Conservation (phyloP, 805 yeast species). For the Vanderwaltozyma tropicalis region DNA sequence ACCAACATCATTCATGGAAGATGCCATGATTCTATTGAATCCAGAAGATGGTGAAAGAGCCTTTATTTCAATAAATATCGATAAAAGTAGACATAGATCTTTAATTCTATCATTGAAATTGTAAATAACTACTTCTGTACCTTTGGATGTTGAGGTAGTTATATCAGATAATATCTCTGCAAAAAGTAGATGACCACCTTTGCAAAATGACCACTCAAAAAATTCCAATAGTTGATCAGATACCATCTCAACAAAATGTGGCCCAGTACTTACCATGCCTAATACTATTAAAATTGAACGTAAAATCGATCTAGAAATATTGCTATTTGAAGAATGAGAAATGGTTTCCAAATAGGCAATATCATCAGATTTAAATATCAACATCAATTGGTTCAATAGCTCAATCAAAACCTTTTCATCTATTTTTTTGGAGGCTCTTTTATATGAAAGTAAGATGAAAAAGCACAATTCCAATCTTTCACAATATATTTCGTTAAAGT, state of each 20-base stretch:
- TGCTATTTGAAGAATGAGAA: constrained; percentile 28
- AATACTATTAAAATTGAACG: constrained; percentile 45
- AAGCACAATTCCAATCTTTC: constrained; percentile 63
- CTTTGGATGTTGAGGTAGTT: constrained; percentile 28
- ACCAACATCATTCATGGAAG: constrained; percentile 44
- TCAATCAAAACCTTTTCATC: constrained; percentile 22
- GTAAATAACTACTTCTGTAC: constrained; percentile 8
- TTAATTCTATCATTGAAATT: constrained; percentile 45
- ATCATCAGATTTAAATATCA: constrained; percentile 37
- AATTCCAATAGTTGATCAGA: constrained; percentile 45
- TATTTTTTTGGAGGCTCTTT: constrained; percentile 12
- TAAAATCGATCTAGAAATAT: constrained; percentile 48
- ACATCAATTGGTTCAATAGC: constrained; percentile 18
- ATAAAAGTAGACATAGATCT: constrained; percentile 52
- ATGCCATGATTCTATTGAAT: constrained; percentile 41
- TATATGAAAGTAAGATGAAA: constrained; percentile 29
- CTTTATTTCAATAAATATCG: constrained; percentile 52
- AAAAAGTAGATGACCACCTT: constrained; percentile 51
- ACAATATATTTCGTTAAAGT: constrained; percentile 42
- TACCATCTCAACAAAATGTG: constrained; percentile 35
- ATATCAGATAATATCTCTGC: constrained; percentile 50
- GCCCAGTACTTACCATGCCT: constrained; percentile 33
- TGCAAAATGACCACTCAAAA: constrained; percentile 53
- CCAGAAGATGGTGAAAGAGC: constrained; percentile 37
- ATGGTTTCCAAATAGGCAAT: constrained; percentile 39